Conservation (phyloP, 306 rosid species). For the Lathyrus aphaca region DNA sequence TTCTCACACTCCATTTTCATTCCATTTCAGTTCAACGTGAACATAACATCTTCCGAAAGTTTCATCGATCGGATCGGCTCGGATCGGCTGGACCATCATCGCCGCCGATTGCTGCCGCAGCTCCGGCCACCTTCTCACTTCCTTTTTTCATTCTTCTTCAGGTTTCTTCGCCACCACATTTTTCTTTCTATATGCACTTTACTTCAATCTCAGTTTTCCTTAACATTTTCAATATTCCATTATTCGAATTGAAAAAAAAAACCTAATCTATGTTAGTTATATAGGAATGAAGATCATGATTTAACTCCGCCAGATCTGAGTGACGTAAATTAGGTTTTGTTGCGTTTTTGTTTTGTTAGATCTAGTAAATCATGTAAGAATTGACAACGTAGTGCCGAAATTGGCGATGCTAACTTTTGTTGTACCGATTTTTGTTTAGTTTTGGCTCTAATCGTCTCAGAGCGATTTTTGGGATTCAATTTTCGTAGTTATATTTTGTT, state of each 20-base stretch:
- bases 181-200: not conserved
- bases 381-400: slow-evolving; percentile 24
- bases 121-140: slow-evolving; percentile 40
- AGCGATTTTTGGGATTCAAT: not conserved
- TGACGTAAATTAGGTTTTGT: slow-evolving; percentile 6
- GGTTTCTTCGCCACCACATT: slow-evolving; percentile 32
- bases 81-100: slow-evolving; percentile 36
- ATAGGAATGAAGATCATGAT: not conserved
- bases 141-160: slow-evolving; percentile 28
- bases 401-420: slow-evolving; percentile 10
- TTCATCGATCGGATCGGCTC: slow-evolving; percentile 37
- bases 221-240: not conserved
- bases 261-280: slow-evolving; percentile 10
- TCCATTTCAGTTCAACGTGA: not conserved
- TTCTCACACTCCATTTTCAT: slow-evolving; percentile 12
- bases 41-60: not conserved
- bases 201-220: not conserved
- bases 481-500: slow-evolving; percentile 9
- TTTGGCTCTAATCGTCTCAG: not conserved
- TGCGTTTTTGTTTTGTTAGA: slow-evolving; percentile 28
- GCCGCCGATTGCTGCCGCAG: slow-evolving; percentile 40
- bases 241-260: not conserved
- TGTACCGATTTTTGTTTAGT: slow-evolving; percentile 2
- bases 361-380: slow-evolving; percentile 39
- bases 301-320: slow-evolving; percentile 44